phyloP scores from a whole-genome alignment of 306 rosid genomes.

The Corylus heterophylla region DNA sequence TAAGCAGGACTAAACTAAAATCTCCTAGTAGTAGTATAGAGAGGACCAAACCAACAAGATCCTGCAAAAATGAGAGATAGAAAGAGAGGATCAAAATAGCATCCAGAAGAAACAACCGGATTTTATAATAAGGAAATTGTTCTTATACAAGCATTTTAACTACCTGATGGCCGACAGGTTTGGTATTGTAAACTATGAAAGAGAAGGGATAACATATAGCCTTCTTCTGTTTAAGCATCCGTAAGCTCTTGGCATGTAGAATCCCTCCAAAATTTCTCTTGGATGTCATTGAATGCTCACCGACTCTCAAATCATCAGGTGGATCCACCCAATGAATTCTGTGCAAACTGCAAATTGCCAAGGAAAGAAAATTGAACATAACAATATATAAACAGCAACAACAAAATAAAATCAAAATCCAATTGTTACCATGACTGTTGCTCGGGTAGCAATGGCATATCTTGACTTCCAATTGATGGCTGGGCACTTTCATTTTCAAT shows the following conservation, averaged over 20 bases:
- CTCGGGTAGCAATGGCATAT: slow-evolving; percentile 43
- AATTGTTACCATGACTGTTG: slow-evolving; percentile 58
- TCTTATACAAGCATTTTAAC: slow-evolving; percentile 20
- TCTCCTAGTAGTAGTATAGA: slow-evolving; percentile 82
- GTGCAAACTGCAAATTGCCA: slow-evolving; percentile 41
- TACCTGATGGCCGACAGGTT: slow-evolving; percentile 96
- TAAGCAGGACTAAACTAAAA: slow-evolving; percentile 80
- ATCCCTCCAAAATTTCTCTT: slow-evolving; percentile 65
- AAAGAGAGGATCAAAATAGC: slow-evolving; percentile 24
- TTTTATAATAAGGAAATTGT: slow-evolving; percentile 1
- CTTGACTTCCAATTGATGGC: slow-evolving; percentile 41
- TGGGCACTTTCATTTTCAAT: slow-evolving; percentile 42
- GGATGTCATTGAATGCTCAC: slow-evolving; percentile 52
- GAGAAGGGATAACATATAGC: slow-evolving; percentile 56
- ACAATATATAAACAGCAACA: slow-evolving; percentile 7
- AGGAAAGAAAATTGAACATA: slow-evolving; percentile 28
- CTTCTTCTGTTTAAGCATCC: slow-evolving; percentile 68
- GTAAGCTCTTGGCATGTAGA: slow-evolving; percentile 59
- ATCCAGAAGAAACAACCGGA: slow-evolving; percentile 17
- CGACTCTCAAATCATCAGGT: slow-evolving; percentile 35
- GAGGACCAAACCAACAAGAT: slow-evolving; percentile 87
- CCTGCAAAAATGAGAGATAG: slow-evolving; percentile 48
- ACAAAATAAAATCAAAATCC: slow-evolving; percentile 25
- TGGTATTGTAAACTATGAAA: slow-evolving; percentile 67
- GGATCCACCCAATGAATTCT: slow-evolving; percentile 32